A percentile compares a stretch with the other conserved stretches of the same genome.
Evolutionary conservation across 176 grass and related monocot species (phyloP).

Genomic region (Oryza rufipogon): DNA sequence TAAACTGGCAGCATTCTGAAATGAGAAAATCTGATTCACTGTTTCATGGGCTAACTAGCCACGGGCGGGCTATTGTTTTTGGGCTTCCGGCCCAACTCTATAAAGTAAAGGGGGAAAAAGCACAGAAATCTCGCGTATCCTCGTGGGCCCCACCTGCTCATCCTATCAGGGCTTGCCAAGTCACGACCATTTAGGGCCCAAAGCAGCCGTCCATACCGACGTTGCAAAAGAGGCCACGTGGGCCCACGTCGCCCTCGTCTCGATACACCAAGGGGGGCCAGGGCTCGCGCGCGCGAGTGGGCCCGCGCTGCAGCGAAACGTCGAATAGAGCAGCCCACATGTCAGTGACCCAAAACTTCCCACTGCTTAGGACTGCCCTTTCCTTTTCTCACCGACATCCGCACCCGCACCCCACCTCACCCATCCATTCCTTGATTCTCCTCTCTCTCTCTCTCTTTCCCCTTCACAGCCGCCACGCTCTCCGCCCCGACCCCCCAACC

Average conservation of each 20-base stretch:
- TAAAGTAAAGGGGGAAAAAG: background rate
- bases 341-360: constrained; percentile 6
- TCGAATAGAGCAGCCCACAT: background rate
- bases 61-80: background rate
- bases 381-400: constrained; percentile 41
- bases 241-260: constrained; percentile 38
- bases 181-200: background rate
- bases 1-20: background rate
- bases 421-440: background rate
- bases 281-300: background rate
- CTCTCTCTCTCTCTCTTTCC: background rate
- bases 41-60: background rate
- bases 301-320: background rate
- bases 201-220: background rate
- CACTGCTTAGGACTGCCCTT: constrained; percentile 1
- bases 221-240: constrained; percentile 35
- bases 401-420: background rate
- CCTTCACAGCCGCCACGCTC: constrained; percentile 39
- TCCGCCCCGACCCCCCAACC: background rate
- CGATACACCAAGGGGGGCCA: too few species aligned
- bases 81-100: background rate
- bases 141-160: background rate
- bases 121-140: background rate
- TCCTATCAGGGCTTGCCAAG: background rate
- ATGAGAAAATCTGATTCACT: background rate